phyloP scores from a whole-genome alignment of 1,284 basidiomycete species.

The Cutaneotrichosporon cutaneum region DNA sequence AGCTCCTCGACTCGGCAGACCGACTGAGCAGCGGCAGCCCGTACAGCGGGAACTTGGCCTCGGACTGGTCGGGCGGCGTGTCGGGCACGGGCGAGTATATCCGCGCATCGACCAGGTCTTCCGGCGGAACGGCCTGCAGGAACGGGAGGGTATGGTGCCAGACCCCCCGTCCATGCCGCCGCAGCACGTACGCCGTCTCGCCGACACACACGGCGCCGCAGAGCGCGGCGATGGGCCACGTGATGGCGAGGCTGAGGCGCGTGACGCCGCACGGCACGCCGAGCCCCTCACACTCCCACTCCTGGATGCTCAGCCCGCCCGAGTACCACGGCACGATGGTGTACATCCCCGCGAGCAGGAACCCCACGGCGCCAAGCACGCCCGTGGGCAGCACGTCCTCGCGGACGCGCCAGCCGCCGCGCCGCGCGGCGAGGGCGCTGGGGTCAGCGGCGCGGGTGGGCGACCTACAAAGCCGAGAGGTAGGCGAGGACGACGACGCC shows the following conservation, averaged over 20 bases:
- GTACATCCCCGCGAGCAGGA: background rate
- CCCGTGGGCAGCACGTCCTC: background rate
- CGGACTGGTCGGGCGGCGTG: too few species aligned
- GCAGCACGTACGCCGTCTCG: background rate
- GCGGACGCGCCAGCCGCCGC: background rate
- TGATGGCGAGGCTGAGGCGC: background rate
- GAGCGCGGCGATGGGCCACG: background rate
- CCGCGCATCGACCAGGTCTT: background rate
- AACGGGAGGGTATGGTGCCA: background rate
- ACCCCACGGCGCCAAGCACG: background rate
- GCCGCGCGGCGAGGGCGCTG: background rate
- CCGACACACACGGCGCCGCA: background rate
- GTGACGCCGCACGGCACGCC: background rate
- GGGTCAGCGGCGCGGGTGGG: background rate
- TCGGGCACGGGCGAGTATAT: background rate
- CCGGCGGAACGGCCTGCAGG: background rate
- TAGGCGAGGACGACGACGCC: background rate
- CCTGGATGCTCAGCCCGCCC: background rate
- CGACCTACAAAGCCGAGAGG: background rate
- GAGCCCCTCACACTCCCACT: background rate
- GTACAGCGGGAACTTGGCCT: too few species aligned
- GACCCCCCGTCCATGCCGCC: background rate
- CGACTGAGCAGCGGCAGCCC: too few species aligned
- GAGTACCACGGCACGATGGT: background rate
- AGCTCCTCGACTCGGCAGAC: too few species aligned